Evolutionary conservation across 2,329 filamentous ascomycete species (phyloP), one percentile per base, ranked within the genome.

Genomic region (Mariannaea elegans): DNA sequence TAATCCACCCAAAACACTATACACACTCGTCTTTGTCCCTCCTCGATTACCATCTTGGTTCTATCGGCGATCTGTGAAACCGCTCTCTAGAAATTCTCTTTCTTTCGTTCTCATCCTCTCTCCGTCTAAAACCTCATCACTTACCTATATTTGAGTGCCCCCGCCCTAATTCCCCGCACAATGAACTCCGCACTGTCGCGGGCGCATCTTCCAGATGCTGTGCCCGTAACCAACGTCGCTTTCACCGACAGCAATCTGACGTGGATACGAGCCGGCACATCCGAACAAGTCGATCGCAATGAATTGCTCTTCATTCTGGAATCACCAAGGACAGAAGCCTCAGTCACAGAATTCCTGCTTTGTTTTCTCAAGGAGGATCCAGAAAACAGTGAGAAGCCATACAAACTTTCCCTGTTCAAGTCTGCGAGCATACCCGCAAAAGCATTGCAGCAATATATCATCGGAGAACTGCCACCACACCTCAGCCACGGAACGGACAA

Each of bases 401-500:
- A 71, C 48, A 62, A 58, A 5, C 66, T 78, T 4, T 68, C 47
- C 18, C 47, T 71, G 7, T 60, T 76, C 38, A 69, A 76, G 42
- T 63, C 68, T 5, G 61, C 73, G 6, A 57, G 74, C 14, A 61
- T 73, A 7, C 66, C 83, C 2, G 77, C 80, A 1, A 68, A 76
- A 14, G 69, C 81, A 2, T 68, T 80, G 5, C 67, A 74, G 14
- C 67, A 67, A 6, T 76, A 79, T 56, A 63, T 80, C 21, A 63
- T 83, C 13, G 50, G 59, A 4, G 65, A 65, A 3, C 58, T 80
- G 7, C 84, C 84, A 0, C 46, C 65, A 2, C 74, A 84, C 59
- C 72, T 80, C 3, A 62, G 57, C 29, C 59, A 65, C 12, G 58
- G 45, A 4, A 39, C 56, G 12, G 56, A 55, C n/a, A 71, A 68